These are phyloP conservation scores for Brettanomyces bruxellensis DNA, from an alignment of 805 yeast genomes.

Conservation along the genomic window DNA sequence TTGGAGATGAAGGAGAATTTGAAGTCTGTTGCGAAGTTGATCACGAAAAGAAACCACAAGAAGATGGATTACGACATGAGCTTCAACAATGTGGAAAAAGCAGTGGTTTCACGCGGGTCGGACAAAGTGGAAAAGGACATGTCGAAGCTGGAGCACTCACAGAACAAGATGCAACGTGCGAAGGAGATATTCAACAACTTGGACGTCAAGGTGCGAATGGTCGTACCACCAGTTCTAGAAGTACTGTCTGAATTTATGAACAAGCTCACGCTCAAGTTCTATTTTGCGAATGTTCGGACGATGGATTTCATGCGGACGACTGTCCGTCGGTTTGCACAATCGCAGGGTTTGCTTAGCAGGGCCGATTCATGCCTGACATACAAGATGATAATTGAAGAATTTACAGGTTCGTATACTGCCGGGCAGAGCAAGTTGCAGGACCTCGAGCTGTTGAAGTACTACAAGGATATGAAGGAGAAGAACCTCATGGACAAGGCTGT, in stretches of 20 bases:
- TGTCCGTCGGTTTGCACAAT: slow-evolving; percentile 17
- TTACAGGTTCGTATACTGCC: slow-evolving; percentile 28
- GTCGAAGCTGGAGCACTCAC: slow-evolving; percentile 24
- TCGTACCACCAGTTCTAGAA: slow-evolving; percentile 37
- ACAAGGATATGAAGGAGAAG: slow-evolving; percentile 29
- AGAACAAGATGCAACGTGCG: slow-evolving; percentile 23
- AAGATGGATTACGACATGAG: slow-evolving; percentile 32
- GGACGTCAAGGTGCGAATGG: slow-evolving; percentile 30
- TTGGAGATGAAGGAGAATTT: slow-evolving; percentile 31
- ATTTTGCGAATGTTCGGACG: slow-evolving; percentile 30
- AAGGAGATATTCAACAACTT: slow-evolving; percentile 25
- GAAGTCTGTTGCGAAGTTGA: slow-evolving; percentile 28
- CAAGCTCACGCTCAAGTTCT: slow-evolving; percentile 28
- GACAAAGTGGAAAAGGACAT: slow-evolving; percentile 30
- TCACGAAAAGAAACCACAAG: slow-evolving; percentile 36
- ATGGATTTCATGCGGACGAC: slow-evolving; percentile 25
- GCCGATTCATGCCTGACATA: slow-evolving; percentile 13
- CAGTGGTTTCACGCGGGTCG: slow-evolving; percentile 22
- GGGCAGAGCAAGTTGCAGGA: slow-evolving; percentile 31
- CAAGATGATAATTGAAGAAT: slow-evolving; percentile 28
- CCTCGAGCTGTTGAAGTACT: slow-evolving; percentile 27
- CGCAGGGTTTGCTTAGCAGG: slow-evolving; percentile 21
- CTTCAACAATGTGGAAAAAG: slow-evolving; percentile 29
- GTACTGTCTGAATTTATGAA: slow-evolving; percentile 42
- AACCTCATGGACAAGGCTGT: slow-evolving; percentile 26